Conservation (phyloP, 179 eudicot species). For the Dionaea muscipula region DNA sequence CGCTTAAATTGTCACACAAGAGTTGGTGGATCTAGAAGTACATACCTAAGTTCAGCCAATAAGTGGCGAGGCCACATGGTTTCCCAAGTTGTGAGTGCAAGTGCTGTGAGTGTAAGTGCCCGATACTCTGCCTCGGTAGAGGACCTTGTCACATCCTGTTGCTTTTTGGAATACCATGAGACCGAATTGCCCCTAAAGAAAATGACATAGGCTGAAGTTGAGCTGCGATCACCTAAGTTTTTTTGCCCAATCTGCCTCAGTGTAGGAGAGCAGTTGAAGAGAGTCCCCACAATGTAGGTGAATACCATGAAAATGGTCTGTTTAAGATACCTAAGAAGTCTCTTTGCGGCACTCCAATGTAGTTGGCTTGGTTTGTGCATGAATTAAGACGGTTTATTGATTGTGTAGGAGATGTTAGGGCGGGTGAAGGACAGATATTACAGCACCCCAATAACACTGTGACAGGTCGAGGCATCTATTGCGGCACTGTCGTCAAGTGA, state of each 20-base stretch:
- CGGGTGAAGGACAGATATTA: conserved; percentile 2
- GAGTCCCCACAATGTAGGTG: no score
- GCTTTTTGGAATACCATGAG: background rate
- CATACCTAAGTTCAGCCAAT: no score
- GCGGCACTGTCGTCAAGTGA: background rate
- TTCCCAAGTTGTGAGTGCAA: background rate
- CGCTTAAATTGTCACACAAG: no score
- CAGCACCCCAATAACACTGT: background rate
- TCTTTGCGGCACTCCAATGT: background rate
- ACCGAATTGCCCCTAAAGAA: background rate
- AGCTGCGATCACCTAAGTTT: background rate
- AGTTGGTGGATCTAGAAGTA: no score
- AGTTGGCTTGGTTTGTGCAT: no score
- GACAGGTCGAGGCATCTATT: background rate
- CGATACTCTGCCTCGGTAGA: background rate
- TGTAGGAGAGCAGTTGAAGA: no score
- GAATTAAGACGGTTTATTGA: conserved; percentile 5
- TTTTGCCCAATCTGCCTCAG: background rate
- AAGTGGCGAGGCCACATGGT: background rate
- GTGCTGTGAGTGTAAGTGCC: no score
- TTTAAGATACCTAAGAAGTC: background rate
- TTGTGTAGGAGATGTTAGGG: conserved; percentile 4
- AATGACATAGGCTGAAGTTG: no score
- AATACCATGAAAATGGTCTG: background rate
- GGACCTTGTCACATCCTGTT: background rate